Evolutionary conservation across 2,329 filamentous ascomycete species (phyloP), one percentile per base, ranked within the genome.

Genomic region (Diaporthe humulicola): DNA sequence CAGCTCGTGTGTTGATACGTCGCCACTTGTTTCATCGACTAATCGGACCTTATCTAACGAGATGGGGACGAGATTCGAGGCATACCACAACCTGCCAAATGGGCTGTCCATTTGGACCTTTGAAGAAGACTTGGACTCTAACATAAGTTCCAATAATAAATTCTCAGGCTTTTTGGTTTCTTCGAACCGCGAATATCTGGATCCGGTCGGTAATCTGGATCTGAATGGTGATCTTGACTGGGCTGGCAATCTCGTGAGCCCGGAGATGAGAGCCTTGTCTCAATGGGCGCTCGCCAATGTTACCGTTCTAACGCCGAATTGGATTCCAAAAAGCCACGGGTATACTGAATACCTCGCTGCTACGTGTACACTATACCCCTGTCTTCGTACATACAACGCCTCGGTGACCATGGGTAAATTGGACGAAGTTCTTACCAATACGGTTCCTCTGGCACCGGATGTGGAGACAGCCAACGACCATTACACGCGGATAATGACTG

Each of bases 41-140:
- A 33, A 8, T 1, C n/a, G 33, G 33, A n/a, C 19, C n/a, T n/a
- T n/a, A n/a, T n/a, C n/a, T n/a, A n/a, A n/a, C n/a, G n/a, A n/a
- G n/a, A n/a, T n/a, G n/a, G n/a, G n/a, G n/a, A 14, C n/a, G n/a
- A n/a, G n/a, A n/a, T n/a, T n/a, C n/a, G n/a, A n/a, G n/a, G n/a
- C n/a, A n/a, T n/a, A 60, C 6, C 25, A 19, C 28, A 25, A 36
- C 36, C n/a, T 61, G 12, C 58, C 58, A 2, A 61, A 42, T 19
- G 38, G 14, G 25, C 28, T 42, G 36, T 10, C 14, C 0, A n/a
- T 3, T 28, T 2, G 14, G 5, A 3, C 8, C 6, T 36, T n/a
- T n/a, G n/a, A n/a, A n/a, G n/a, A n/a, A n/a, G 38, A 38, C 22
- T 5, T 28, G 3, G 15, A 4, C 2, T 5, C 1, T 3, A n/a